Evolutionary conservation across 2,329 filamentous ascomycete species (phyloP), one percentile per base, ranked within the genome.

Genomic region (Colletotrichum sp.): DNA sequence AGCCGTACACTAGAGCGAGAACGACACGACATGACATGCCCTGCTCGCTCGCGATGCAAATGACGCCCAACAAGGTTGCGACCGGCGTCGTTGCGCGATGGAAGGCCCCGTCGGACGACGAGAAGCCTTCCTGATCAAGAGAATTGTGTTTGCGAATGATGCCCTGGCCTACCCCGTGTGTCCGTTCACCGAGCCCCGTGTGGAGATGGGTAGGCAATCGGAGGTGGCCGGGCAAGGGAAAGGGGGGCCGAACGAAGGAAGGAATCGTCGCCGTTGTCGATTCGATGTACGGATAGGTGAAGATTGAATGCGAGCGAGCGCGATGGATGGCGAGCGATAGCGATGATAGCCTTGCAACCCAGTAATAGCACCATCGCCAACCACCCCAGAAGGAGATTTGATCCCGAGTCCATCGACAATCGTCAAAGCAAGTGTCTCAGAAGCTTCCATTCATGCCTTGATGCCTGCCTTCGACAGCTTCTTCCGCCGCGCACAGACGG

Each of bases 361-460:
- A 3, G 44, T 12, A 52, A 52, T 52, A 52, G 44, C n/a, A 49
- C 44, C 44, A 52, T 21, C 44, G 44, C 44, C 44, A 21, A 6
- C 44, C 44, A 13, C 44, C 44, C 44, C 44, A 28, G 28, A n/a
- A 44, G 34, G 49, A 57, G 55, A 57, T 34, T 52, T 30, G 34
- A 28, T 69, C 30, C 57, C 26, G 28, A 28, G 24, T 63, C 18
- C 30, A 69, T 69, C 73, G 57, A 69, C 10, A 39, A 67, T 60
- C 49, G 59, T 76, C 73, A 39, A 65, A 69, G 73, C 73, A 44
- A 60, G 18, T 73, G 73, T 76, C 73, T 76, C 73, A 73, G 73
- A 73, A 64, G 73, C 70, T 76, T 73, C 73, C 64, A 76, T 76
- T 75, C 34, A 69, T 73, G 73, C 69, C 73, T 52, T 34, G 57